Conservation (phyloP, 768 basidiomycete species). For the Fomitopsis serialis region DNA sequence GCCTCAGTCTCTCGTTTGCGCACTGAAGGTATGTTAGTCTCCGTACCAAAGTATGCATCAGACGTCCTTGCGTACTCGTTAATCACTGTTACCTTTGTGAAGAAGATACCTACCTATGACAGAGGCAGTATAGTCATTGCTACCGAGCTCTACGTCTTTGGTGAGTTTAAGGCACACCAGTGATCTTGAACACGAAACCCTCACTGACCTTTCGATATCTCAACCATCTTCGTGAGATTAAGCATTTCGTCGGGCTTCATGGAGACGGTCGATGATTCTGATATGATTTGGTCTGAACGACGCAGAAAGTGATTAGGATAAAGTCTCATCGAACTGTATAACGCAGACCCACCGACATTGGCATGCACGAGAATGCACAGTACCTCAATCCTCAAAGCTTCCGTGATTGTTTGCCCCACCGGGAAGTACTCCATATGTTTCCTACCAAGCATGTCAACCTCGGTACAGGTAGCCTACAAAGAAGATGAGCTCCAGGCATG, state of each 20-base stretch:
- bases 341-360: conserved; percentile 33
- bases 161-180: background rate
- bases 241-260: conserved; percentile 10
- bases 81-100: background rate
- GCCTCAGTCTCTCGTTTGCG: background rate
- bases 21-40: background rate
- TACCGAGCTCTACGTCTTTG: background rate
- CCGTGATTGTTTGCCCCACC: conserved; percentile 1
- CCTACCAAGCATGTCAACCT: conserved; percentile 8
- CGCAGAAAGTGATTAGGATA: background rate
- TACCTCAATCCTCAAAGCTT: conserved; percentile 21
- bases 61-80: conserved; percentile 24
- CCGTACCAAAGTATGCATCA: conserved; percentile 39
- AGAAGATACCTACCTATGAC: conserved; percentile 2
- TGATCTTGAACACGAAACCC: background rate
- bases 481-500: conserved; percentile 2
- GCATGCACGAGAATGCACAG: conserved; percentile 33
- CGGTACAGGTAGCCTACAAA: background rate
- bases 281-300: conserved; percentile 9
- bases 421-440: conserved; percentile 24
- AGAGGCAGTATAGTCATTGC: background rate
- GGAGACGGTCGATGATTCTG: conserved; percentile 12
- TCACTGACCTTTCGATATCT: conserved; percentile 8
- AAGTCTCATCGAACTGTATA: background rate
- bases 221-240: conserved; percentile 8